Evolutionary conservation across 2,329 filamentous ascomycete genomes (phyloP).

Genomic region (Colletotrichum limetticola): DNA sequence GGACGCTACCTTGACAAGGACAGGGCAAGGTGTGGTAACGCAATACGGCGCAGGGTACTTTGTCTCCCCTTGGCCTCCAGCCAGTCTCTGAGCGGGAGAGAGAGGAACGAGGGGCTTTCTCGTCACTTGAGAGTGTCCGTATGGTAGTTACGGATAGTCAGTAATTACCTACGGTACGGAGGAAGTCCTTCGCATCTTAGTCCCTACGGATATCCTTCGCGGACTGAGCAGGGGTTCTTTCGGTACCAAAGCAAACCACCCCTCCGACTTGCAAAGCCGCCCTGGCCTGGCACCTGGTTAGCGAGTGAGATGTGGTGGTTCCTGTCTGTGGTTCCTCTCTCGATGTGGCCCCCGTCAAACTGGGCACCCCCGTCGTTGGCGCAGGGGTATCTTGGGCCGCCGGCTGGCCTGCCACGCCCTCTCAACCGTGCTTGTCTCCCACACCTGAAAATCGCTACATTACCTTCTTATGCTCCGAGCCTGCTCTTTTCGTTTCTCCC

Average conservation of each 20-base stretch:
- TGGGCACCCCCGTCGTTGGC: slow-evolving; percentile 9
- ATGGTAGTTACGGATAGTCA: neutral
- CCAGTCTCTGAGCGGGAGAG: neutral
- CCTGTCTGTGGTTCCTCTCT: slow-evolving; percentile 24
- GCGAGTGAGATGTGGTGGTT: slow-evolving; percentile 29
- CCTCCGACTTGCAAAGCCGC: neutral
- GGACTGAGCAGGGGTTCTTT: slow-evolving; percentile 11
- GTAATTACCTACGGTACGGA: neutral
- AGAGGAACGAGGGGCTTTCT: neutral
- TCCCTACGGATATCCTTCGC: neutral
- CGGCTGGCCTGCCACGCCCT: slow-evolving; percentile 30
- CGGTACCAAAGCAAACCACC: neutral
- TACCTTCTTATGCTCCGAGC: slow-evolving; percentile 31
- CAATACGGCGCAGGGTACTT: slow-evolving; percentile 19
- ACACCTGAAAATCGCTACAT: slow-evolving; percentile 33
- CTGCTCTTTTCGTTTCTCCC: slow-evolving; percentile 21
- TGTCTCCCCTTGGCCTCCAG: neutral
- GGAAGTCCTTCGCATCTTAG: neutral
- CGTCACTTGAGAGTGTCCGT: neutral
- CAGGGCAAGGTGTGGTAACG: slow-evolving; percentile 20
- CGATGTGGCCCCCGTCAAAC: slow-evolving; percentile 21
- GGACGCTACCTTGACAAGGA: slow-evolving; percentile 23
- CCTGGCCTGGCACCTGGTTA: neutral
- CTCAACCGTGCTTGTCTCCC: slow-evolving; percentile 27
- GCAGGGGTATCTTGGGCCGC: slow-evolving; percentile 36